Evolutionary conservation across 2,329 filamentous ascomycete genomes (phyloP).

Genomic region (Aspergillus unguis): DNA sequence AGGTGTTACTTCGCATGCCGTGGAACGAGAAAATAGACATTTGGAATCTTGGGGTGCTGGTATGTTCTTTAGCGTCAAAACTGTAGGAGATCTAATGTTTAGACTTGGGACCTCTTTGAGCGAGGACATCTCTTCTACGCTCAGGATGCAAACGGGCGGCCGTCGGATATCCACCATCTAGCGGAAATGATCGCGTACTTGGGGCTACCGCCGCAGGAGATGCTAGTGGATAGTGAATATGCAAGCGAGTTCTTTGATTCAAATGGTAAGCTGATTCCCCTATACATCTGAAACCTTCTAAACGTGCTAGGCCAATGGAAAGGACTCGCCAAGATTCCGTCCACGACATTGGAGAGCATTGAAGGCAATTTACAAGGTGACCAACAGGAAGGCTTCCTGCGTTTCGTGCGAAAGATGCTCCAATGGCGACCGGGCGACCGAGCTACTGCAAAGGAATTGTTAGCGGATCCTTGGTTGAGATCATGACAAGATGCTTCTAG

Average conservation of each 20-base stretch:
- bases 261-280: background rate
- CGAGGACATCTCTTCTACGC: background rate
- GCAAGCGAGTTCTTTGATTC: background rate
- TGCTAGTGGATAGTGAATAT: slow-evolving; percentile 7
- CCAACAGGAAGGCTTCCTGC: slow-evolving; percentile 16
- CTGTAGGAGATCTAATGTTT: background rate
- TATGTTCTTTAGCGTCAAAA: background rate
- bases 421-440: slow-evolving; percentile 17
- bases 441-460: slow-evolving; percentile 18
- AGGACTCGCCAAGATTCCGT: slow-evolving; percentile 12
- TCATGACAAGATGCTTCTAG: background rate
- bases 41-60: slow-evolving; percentile 3
- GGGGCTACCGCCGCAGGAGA: slow-evolving; percentile 15
- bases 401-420: slow-evolving; percentile 23
- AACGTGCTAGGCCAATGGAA: slow-evolving; percentile 17
- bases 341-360: slow-evolving; percentile 14
- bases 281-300: background rate
- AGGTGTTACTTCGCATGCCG: slow-evolving; percentile 5
- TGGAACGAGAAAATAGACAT: slow-evolving; percentile 5
- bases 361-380: slow-evolving; percentile 14
- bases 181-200: slow-evolving; percentile 24
- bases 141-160: background rate
- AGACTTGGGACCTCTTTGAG: background rate
- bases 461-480: slow-evolving; percentile 19
- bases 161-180: slow-evolving; percentile 14